Evolutionary conservation across 2,329 filamentous ascomycete genomes (phyloP), one percentile per base, ranked within the genome.

Genomic region (Colletotrichum falcatum): DNA sequence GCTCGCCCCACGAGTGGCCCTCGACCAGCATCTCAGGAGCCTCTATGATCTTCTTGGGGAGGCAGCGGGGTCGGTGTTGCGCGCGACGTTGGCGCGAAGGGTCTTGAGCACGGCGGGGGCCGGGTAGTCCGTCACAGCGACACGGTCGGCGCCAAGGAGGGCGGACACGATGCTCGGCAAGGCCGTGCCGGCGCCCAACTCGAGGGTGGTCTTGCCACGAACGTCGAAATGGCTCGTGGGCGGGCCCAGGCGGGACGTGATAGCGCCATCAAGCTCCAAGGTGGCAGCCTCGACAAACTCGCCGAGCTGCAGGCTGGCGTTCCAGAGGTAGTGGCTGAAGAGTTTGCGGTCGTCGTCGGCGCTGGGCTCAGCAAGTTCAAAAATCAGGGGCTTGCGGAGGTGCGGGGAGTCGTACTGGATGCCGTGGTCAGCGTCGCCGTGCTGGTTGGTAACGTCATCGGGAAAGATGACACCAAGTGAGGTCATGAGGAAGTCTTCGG

Each of bases 301-400:
- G 11, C 86, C 87, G 1, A 89, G 81, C 73, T 87, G 78, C 58
- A 90, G 78, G 23, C 83, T 85, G 8, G 91, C 85, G 79, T 94
- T 94, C 91, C 91, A 94, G 33, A 94, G 80, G 78, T 91, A 93
- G 77, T 94, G 91, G 72, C 89, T 89, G 77, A 93, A 94, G 54
- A 93, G 84, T 26, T 80, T 78, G 60, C 90, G 81, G 74, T 89
- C 87, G 37, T 84, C 80, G 65, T 90, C 88, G 39, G 79, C 82
- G 39, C 81, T 77, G 16, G 81, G 89, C 74, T 88, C 82, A 28
- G 83, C 79, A 23, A 88, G 81, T 11, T 80, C 79, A 74, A 88
- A 80, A 54, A 77, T 73, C 54, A 88, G 76, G 14, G 83, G 81
- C 62, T 76, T 78, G 20, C 83, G 85, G 20, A 88, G 82, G 69